phyloP scores from a whole-genome alignment of 345 rosid genomes.

The Eucalyptus shirleyi region DNA sequence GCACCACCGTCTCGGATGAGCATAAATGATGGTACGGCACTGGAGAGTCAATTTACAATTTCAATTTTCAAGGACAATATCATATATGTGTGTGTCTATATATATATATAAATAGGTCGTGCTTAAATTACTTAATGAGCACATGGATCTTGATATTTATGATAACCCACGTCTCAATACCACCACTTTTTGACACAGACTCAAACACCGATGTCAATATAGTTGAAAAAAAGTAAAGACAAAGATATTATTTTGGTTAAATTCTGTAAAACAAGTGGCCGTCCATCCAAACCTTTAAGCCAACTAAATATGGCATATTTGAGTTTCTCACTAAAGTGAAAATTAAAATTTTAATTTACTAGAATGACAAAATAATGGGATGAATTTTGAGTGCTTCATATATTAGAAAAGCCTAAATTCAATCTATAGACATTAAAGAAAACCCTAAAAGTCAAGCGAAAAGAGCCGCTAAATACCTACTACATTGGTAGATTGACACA shows the following conservation, averaged over 20 bases:
- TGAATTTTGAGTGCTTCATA: neutral
- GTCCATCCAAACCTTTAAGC: neutral
- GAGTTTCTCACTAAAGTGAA: neutral
- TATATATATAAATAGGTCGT: neutral
- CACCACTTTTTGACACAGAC: neutral
- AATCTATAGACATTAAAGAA: neutral
- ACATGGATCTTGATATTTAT: neutral
- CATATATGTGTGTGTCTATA: neutral
- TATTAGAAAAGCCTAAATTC: neutral
- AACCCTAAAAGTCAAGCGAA: neutral
- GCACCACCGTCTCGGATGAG: neutral
- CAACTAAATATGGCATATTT: neutral
- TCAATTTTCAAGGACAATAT: neutral
- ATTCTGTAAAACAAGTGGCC: neutral
- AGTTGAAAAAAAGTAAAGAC: neutral
- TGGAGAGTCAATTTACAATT: neutral
- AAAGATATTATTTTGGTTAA: no score
- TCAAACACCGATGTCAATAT: neutral
- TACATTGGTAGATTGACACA: neutral
- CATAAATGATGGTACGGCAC: neutral
- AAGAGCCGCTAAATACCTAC: neutral
- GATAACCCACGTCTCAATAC: neutral
- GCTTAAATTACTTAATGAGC: neutral
- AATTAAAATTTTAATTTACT: neutral
- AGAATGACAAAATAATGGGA: neutral